These are phyloP conservation scores for Cadophora malorum DNA, from an alignment of 2,329 filamentous ascomycete species.

Conservation along the genomic window DNA sequence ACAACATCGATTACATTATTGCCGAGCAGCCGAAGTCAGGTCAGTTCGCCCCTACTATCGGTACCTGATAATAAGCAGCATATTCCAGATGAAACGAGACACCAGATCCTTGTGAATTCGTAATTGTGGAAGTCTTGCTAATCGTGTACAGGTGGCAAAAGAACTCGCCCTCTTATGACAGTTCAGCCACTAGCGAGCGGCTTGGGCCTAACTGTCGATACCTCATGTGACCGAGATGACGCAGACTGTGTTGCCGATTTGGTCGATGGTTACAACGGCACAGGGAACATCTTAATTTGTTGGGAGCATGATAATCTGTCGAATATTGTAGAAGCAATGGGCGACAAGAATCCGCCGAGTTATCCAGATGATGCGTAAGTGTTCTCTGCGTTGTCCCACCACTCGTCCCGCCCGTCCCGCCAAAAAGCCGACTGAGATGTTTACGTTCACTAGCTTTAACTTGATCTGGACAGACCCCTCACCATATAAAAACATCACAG, in stretches of 20 bases:
- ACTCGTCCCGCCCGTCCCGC: background rate
- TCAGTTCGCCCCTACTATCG: slow-evolving; percentile 36
- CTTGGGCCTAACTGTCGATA: slow-evolving; percentile 61
- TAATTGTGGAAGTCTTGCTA: background rate
- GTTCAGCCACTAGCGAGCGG: slow-evolving; percentile 62
- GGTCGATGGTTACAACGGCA: slow-evolving; percentile 54
- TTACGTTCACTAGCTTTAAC: slow-evolving; percentile 50
- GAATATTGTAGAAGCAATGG: slow-evolving; percentile 58
- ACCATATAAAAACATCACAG: slow-evolving; percentile 55
- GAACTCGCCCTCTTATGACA: slow-evolving; percentile 61
- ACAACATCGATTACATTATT: slow-evolving; percentile 65
- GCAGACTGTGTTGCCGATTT: slow-evolving; percentile 58
- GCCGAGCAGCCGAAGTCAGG: slow-evolving; percentile 58
- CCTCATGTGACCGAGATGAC: slow-evolving; percentile 62
- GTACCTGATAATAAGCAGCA: background rate
- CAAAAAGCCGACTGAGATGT: background rate
- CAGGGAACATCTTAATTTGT: slow-evolving; percentile 63
- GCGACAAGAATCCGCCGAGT: slow-evolving; percentile 54
- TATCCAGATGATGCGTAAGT: slow-evolving; percentile 57
- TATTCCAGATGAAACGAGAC: background rate
- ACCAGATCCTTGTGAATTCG: background rate
- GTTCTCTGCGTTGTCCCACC: background rate
- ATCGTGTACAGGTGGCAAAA: slow-evolving; percentile 52
- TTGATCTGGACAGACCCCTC: slow-evolving; percentile 63
- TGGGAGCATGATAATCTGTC: slow-evolving; percentile 64